phyloP scores from a whole-genome alignment of 257 asterid genomes.

The Jaltomata sinuosa region DNA sequence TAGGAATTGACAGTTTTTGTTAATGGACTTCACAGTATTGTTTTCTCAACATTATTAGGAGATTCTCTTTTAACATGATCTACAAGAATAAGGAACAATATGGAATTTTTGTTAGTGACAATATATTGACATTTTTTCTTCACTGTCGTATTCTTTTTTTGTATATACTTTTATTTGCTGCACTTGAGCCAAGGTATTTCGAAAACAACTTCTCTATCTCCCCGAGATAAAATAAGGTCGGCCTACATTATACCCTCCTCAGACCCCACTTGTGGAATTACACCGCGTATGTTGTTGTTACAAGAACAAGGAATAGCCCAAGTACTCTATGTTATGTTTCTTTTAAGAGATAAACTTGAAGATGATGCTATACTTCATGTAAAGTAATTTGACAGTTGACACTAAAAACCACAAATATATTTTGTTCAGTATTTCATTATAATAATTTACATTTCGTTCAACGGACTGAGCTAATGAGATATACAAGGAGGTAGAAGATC shows the following conservation, averaged over 20 bases:
- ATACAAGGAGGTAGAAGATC: constrained; percentile 74
- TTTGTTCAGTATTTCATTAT: neutral
- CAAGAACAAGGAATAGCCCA: too few relatives aligned
- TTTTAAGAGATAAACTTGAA: neutral
- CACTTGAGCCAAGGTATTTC: too few relatives aligned
- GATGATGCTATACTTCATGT: neutral
- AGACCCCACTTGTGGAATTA: too few relatives aligned
- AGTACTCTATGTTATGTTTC: neutral
- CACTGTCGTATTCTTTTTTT: too few relatives aligned
- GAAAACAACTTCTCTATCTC: too few relatives aligned
- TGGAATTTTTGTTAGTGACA: too few relatives aligned
- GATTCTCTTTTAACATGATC: neutral
- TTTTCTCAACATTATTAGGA: neutral
- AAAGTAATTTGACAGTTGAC: neutral
- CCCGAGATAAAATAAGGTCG: too few relatives aligned
- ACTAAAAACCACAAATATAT: neutral
- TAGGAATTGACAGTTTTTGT: neutral
- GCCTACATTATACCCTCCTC: too few relatives aligned
- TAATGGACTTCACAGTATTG: neutral
- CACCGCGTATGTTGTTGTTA: too few relatives aligned
- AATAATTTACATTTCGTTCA: constrained; percentile 4
- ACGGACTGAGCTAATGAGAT: constrained; percentile 84
- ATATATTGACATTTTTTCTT: too few relatives aligned
- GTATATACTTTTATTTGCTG: too few relatives aligned
- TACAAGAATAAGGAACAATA: neutral